A percentile compares a stretch with the other conserved stretches of the same genome.
These are phyloP conservation scores for Solanum tarijense DNA, from an alignment of 257 asterid species.

Conservation along the genomic window DNA sequence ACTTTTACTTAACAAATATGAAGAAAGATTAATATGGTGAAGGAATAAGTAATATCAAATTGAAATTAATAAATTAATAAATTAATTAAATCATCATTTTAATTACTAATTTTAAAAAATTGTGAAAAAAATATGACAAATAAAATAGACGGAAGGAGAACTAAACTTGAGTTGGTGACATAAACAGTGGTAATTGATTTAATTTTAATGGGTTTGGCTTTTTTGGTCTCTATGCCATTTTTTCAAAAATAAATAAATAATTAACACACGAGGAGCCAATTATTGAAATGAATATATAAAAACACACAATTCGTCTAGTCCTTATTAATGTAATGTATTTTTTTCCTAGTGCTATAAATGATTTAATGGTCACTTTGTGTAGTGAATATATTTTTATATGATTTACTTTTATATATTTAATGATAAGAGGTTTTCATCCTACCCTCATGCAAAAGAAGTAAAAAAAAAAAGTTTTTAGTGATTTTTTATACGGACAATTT, in stretches of 20 bases:
- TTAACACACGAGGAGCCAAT: slow-evolving; percentile 4
- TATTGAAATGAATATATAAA: neutral
- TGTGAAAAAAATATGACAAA: neutral
- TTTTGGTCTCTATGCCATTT: neutral
- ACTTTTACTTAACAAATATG: neutral
- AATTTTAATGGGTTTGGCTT: neutral
- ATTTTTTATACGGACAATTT: neutral
- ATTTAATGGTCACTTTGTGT: neutral
- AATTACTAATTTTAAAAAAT: neutral
- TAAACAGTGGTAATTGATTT: neutral
- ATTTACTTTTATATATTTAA: neutral
- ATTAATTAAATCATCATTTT: neutral
- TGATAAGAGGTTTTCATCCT: neutral
- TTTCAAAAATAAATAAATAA: neutral
- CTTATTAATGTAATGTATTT: neutral
- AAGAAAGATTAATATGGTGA: neutral
- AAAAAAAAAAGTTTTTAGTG: neutral
- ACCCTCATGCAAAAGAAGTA: neutral
- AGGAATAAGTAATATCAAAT: neutral
- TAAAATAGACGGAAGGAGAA: neutral
- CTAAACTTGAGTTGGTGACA: neutral
- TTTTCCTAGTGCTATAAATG: neutral
- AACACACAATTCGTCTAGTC: neutral
- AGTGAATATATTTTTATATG: neutral
- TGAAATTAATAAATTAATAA: neutral